Base-by-base conservation (phyloP, 1,284 basidiomycete species). In the Laetiporus sulphureus region DNA sequence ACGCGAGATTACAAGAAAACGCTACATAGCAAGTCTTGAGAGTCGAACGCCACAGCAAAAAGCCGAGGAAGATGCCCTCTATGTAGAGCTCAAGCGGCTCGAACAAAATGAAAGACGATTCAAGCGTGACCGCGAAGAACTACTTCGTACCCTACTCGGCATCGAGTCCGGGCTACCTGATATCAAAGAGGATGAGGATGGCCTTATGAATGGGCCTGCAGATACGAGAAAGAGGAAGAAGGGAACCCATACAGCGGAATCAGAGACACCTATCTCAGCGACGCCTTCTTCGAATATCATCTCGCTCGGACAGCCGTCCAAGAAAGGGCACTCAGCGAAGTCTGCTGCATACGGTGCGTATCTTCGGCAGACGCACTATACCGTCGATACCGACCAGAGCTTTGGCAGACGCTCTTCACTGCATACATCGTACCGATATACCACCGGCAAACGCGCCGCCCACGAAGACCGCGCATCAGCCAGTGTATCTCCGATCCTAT, bases 31-130 rank as follows among this genome's bases (percentile, higher is more conserved):
- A 2, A 86, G 84, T 46, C 76, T 99, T 11, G 90, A 95, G 62
- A 80, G 78, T 44, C 82, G 95, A 8, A 91, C 92, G 0, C 77
- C 83, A 1, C 82, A 89, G 40, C 91, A 98, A 64, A 83, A 97
- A 32, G 83, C 84, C 7, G 95, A 99, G 59, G 96, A 99, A 69
- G 94, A 98, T 56, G 90, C 92, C 3, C 72, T 99, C 0, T 99
- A 92, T 65, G 71, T 98, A 50, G 94, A 99, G 61, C 77, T 96
- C 38, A 92, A 95, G 56, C 80, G 91, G 10, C 75, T 99, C 38
- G 94, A 98, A 60, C 95, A 98, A 64, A 91, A 79, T 52, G 92
- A 97, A 61, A 76, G 85, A 34, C 77, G 77, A 44, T 97, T 96
- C 68, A 85, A 86, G 53, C 77, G 79, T 41, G 94, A 99, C 39